These are phyloP conservation scores for Urostyla sp. DNA, from an alignment of 73 alveolate genomes.

Conservation along the genomic window DNA sequence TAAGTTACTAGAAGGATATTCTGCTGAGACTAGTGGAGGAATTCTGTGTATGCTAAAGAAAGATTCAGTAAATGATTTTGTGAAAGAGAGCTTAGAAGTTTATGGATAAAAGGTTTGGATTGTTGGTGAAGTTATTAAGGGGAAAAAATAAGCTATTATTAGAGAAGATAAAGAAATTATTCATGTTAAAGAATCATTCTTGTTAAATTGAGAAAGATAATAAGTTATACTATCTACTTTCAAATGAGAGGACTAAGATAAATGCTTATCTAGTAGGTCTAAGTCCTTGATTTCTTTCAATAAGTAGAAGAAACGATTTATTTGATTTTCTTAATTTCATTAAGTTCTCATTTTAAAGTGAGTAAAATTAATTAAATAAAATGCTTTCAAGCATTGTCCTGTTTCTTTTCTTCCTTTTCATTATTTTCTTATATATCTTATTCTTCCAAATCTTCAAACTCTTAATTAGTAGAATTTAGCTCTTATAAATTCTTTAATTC, in stretches of 20 bases:
- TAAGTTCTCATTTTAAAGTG: too few relatives aligned
- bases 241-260: neutral
- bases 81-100: conserved; percentile 57
- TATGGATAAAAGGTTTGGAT: conserved; percentile 68
- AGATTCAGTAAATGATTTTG: conserved; percentile 64
- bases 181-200: conserved; percentile 6
- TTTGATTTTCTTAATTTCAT: too few relatives aligned
- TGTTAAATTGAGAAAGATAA: neutral
- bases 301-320: too few relatives aligned
- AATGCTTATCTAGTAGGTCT: too few relatives aligned
- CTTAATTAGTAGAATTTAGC: too few relatives aligned
- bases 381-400: neutral
- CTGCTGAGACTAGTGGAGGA: conserved; percentile 98
- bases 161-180: conserved; percentile 22
- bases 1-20: conserved; percentile 74
- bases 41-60: conserved; percentile 69
- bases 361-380: neutral
- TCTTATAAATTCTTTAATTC: conserved; percentile 14
- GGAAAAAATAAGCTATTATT: conserved; percentile 18
- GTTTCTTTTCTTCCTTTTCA: neutral
- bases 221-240: neutral
- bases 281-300: too few relatives aligned
- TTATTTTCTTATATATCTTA: too few relatives aligned
- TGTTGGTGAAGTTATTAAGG: conserved; percentile 62
- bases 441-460: too few relatives aligned